Evolutionary conservation across 805 yeast species (phyloP), one percentile per base, ranked within the genome.

Genomic region (Saccharomycopsis amapae): DNA sequence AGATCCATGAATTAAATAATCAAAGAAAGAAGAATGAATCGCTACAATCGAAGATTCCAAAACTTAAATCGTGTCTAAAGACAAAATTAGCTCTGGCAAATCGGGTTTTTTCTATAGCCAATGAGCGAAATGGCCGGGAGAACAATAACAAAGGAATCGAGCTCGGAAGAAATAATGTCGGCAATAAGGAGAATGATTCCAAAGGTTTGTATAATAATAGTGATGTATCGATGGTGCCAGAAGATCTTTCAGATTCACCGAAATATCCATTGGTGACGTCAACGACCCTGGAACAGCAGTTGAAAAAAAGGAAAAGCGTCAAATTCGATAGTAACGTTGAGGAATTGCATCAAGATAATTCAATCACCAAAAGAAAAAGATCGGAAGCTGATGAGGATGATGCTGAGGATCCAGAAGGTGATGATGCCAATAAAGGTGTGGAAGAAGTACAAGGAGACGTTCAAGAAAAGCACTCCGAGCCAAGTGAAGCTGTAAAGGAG

Each of bases 261-360:
- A 28, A 28, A 28, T 13, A 15, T 28, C n/a, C 32, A 13, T 28
- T 15, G n/a, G 32, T 2, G 2, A 15, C 13, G 32, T 13, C 32
- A 13, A 15, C n/a, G 32, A 13, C n/a, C 32, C 32, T 28, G 32
- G n/a, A 28, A 28, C 32, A 28, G n/a, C 32, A 28, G 32, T 12
- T n/a, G n/a, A n/a, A 37, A 15, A 24, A 32, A 37, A 5, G 32
- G 10, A 47, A 47, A 19, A 42, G 23, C 22, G 50, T 47, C 10
- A 32, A 36, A 7, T 47, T 47, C 26, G 28, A 34, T 25, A 28
- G 17, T 12, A 40, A 40, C 2, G 40, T 47, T 17, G 50, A 47
- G 32, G 50, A 47, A 30, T 23, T 47, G 4, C 32, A 47, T 22
- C 40, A 40, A 25, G 50, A 47, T 20, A 47, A 47, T 22, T 39